phyloP scores from a whole-genome alignment of 2,329 filamentous ascomycete genomes.

The Apiospora pterosperma region DNA sequence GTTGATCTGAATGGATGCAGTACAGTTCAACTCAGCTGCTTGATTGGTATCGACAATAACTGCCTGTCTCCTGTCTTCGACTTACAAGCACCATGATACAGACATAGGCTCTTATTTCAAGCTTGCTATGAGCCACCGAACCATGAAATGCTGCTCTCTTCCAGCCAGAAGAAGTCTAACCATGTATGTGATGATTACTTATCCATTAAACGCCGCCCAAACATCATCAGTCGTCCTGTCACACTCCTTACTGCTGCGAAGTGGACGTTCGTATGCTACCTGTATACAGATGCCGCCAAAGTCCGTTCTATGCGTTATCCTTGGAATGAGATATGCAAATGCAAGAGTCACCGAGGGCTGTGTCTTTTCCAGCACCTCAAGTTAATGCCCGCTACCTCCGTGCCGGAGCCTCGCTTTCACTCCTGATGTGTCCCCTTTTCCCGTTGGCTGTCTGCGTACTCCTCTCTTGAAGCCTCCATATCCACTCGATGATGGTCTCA shows the following conservation, averaged over 20 bases:
- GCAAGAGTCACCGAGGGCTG: not conserved
- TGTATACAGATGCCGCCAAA: not conserved
- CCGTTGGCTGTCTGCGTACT: not conserved
- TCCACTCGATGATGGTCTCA: slow-evolving; percentile 89
- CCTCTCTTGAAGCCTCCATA: slow-evolving; percentile 38
- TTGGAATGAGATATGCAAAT: not conserved
- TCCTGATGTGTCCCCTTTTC: slow-evolving; percentile 1
- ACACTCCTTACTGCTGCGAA: not conserved
- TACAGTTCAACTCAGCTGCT: not conserved
- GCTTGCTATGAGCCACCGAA: not conserved
- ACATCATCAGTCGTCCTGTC: not conserved
- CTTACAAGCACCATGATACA: too few species aligned
- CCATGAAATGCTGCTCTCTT: not conserved
- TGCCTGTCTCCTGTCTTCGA: not conserved
- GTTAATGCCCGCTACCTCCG: slow-evolving; percentile 1
- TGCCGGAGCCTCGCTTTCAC: not conserved
- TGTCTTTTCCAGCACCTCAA: not conserved
- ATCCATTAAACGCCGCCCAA: not conserved
- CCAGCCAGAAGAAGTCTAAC: not conserved
- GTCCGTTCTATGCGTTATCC: not conserved
- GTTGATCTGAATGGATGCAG: not conserved
- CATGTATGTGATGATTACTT: not conserved
- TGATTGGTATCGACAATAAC: not conserved
- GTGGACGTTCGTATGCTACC: not conserved
- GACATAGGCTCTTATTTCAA: not conserved